Conservation (phyloP, 768 basidiomycete species). For the Termitomyces sp. region DNA sequence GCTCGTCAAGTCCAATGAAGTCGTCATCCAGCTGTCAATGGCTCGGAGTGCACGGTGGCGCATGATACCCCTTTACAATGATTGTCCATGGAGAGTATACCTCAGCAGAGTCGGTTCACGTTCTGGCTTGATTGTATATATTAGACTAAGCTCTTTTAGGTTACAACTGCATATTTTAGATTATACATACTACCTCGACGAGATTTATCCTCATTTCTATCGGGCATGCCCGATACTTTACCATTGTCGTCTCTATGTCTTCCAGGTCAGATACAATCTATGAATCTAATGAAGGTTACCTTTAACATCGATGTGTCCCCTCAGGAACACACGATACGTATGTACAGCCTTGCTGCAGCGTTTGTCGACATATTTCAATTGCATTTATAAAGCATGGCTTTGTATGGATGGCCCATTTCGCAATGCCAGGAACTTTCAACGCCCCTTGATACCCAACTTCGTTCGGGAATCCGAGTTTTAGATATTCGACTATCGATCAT, state of each 20-base stretch:
- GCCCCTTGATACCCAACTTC: constrained; percentile 63
- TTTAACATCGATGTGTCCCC: not conserved
- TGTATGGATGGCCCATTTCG: constrained; percentile 81
- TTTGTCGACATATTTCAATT: not conserved
- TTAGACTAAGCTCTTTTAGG: constrained; percentile 25
- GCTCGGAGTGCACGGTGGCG: constrained; percentile 39
- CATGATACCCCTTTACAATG: constrained; percentile 31
- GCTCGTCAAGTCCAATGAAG: constrained; percentile 20
- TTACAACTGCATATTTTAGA: constrained; percentile 36
- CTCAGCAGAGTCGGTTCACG: constrained; percentile 39
- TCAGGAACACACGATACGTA: constrained; percentile 70
- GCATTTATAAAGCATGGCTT: constrained; percentile 54
- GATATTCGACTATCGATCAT: constrained; percentile 78
- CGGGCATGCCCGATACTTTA: constrained; percentile 58
- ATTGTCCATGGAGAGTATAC: constrained; percentile 57
- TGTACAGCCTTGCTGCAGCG: constrained; percentile 16
- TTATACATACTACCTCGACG: constrained; percentile 59
- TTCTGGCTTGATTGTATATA: not conserved
- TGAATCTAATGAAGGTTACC: not conserved
- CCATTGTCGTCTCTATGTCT: constrained; percentile 72
- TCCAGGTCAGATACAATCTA: constrained; percentile 49
- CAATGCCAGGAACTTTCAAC: constrained; percentile 75
- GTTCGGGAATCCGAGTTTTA: constrained; percentile 73
- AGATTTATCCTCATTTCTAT: constrained; percentile 48
- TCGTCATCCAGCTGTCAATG: constrained; percentile 25